A percentile compares a stretch with the other conserved stretches of the same genome.
Evolutionary conservation across 2,329 filamentous ascomycete genomes (phyloP).

Genomic region (Mariannaea elegans): DNA sequence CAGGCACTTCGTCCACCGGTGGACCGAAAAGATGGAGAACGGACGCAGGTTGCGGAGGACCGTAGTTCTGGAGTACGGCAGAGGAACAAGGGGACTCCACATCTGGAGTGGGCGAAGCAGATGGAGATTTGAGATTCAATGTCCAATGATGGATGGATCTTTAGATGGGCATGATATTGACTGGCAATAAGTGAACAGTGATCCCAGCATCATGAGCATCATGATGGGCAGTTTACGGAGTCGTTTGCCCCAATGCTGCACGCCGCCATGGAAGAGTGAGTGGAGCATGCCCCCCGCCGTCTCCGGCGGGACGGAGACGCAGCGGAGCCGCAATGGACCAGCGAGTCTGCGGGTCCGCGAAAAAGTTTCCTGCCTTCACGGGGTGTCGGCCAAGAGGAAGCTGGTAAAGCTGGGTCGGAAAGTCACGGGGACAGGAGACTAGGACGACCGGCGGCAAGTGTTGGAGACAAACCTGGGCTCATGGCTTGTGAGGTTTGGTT

Average conservation of each 20-base stretch:
- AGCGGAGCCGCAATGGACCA: slow-evolving; percentile 41
- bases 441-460: slow-evolving; percentile 23
- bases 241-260: no score
- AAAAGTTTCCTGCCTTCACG: slow-evolving; percentile 7
- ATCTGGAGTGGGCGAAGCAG: background rate
- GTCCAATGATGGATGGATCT: slow-evolving; percentile 1
- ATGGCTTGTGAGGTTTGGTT: slow-evolving; percentile 8
- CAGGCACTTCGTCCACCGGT: slow-evolving; percentile 11
- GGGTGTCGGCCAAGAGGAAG: slow-evolving; percentile 36
- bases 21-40: background rate
- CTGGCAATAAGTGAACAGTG: background rate
- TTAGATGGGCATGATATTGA: background rate
- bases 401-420: slow-evolving; percentile 26
- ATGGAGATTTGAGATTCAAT: background rate
- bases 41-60: background rate
- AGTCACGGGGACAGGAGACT: slow-evolving; percentile 29
- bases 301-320: slow-evolving; percentile 39
- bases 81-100: background rate
- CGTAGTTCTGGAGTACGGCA: no score
- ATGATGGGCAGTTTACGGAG: background rate
- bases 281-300: slow-evolving; percentile 23
- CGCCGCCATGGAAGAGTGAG: slow-evolving; percentile 3
- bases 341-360: slow-evolving; percentile 40
- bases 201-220: background rate
- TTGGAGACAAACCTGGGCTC: slow-evolving; percentile 18